Evolutionary conservation across 1,284 basidiomycete species (phyloP).

Genomic region (Neonothopanus nambi): DNA sequence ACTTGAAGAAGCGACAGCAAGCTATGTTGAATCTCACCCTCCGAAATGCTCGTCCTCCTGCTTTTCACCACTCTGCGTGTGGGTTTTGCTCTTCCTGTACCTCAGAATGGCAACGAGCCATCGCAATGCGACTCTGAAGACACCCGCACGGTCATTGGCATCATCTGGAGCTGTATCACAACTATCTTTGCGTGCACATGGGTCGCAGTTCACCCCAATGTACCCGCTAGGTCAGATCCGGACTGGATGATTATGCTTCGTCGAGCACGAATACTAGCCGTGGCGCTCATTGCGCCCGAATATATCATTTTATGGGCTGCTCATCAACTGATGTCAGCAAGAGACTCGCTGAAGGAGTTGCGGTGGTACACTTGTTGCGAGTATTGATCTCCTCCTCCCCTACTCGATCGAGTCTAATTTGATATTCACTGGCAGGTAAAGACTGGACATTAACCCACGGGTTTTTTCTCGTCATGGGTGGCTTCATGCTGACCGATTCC

Average conservation of each 20-base stretch:
- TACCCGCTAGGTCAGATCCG: background rate
- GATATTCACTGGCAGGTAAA: background rate
- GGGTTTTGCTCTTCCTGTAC: too few species aligned
- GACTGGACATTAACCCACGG: background rate
- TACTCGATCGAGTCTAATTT: background rate
- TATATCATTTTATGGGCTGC: background rate
- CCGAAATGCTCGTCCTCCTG: too few species aligned
- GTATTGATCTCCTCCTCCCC: background rate
- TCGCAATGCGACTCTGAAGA: too few species aligned
- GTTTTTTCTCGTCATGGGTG: background rate
- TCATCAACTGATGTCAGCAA: background rate
- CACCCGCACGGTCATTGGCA: slow-evolving; percentile 4
- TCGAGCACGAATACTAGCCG: background rate
- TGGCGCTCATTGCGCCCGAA: background rate
- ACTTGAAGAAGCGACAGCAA: too few species aligned
- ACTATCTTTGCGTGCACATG: slow-evolving; percentile 14
- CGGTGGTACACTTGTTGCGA: background rate
- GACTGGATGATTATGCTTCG: background rate
- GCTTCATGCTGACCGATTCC: background rate
- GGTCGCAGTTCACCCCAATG: slow-evolving; percentile 9
- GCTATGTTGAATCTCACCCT: too few species aligned
- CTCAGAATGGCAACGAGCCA: too few species aligned
- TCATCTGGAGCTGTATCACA: slow-evolving; percentile 8
- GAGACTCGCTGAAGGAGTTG: background rate
- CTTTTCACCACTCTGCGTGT: too few species aligned